Base-by-base conservation (phyloP, 2,329 filamentous ascomycete genomes). In the Sordariomycetes sp. region DNA sequence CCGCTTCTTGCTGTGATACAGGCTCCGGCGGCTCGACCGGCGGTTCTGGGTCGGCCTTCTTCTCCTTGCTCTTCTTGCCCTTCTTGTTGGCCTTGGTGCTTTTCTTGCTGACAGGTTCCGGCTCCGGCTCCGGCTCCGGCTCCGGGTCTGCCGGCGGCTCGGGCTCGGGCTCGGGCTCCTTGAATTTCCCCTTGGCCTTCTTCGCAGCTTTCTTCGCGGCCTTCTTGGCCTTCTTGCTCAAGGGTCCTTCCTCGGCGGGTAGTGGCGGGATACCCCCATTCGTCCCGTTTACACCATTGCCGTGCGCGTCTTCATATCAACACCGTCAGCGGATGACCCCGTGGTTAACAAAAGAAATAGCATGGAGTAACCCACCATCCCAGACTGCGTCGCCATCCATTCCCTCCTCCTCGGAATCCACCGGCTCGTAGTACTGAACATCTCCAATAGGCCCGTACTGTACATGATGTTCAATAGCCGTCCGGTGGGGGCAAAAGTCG, bases 181-280 rank as follows among this genome's bases (percentile, higher is more conserved):
- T 32, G 28, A 8, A 8, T 32, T 32, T 32, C 28, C 28, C 36
- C 34, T 55, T 56, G n/a, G 34, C 32, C 54, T 56, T 56, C 39
- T 51, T 56, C 54, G 50, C 42, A n/a, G 42, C 36, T 22, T 54
- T 54, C 51, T 13, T 13, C n/a, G 66, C 62, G 24, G 65, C 65
- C 58, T 62, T 61, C 63, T 71, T 70, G 61, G 61, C 64, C 64
- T 71, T 71, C 68, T 72, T 71, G 39, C 39, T 48, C 48, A 34
- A 24, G 12, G 4, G 42, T 22, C 22, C 34, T 34, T 55, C 53
- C 2, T 32, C 53, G 17, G 39, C n/a, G 15, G 39, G 39, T 17
- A 17, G 15, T 13, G 39, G 17, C 39, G 39, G 39, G 39, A n/a
- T n/a, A n/a, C 39, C 39, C 13, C 39, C 39, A n/a, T 45, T 45